Conservation (phyloP, 169 alveolate genomes). For the Plasmodium adleri region DNA sequence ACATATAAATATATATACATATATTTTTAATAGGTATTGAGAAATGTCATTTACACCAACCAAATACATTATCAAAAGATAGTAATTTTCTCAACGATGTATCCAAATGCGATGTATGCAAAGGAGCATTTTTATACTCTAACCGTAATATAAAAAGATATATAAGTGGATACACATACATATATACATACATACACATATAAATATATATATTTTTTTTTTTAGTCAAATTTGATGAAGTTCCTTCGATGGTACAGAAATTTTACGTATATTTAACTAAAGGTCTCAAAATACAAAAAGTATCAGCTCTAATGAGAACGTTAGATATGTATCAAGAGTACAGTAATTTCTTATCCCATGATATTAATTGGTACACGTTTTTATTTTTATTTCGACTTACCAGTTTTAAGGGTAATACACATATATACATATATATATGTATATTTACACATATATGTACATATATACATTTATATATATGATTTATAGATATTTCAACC, state of each 20-base stretch:
- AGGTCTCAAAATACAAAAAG: background rate
- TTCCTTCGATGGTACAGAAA: constrained; percentile 34
- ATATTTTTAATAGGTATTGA: constrained; percentile 29
- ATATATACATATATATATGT: background rate
- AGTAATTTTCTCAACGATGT: background rate
- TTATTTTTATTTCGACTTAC: constrained; percentile 21
- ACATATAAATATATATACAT: too few relatives aligned
- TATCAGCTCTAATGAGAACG: constrained; percentile 13
- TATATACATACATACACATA: background rate
- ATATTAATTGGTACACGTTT: constrained; percentile 47
- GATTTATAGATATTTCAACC: constrained; percentile 16
- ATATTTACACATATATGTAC: too few relatives aligned
- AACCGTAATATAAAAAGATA: too few relatives aligned
- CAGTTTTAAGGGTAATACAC: constrained; percentile 17
- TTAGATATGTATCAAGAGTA: constrained; percentile 30
- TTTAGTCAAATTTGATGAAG: background rate
- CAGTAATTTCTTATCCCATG: constrained; percentile 26
- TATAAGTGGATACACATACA: too few relatives aligned
- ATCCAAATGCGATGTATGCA: constrained; percentile 36
- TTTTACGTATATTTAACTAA: constrained; percentile 20
- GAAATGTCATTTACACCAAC: background rate
- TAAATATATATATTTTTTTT: too few relatives aligned
- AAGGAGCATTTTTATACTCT: constrained; percentile 31
- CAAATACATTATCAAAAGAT: background rate
- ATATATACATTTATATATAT: background rate